A percentile compares a stretch with the other conserved stretches of the same genome.
phyloP scores from a whole-genome alignment of 345 rosid genomes.

The Combretum micranthum region DNA sequence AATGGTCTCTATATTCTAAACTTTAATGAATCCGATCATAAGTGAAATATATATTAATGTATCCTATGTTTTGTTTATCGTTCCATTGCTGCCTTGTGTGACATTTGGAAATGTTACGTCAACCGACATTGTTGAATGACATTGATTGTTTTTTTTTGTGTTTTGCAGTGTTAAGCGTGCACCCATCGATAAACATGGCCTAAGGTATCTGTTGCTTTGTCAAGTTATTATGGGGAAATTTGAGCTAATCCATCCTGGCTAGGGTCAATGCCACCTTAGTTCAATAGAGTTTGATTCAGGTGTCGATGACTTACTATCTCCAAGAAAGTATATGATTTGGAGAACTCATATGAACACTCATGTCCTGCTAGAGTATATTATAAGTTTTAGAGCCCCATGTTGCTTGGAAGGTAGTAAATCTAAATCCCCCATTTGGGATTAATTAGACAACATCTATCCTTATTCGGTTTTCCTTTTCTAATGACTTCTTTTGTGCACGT shows the following conservation, averaged over 20 bases:
- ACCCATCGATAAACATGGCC: conserved; percentile 40
- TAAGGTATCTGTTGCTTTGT: conserved; percentile 62
- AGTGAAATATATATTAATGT: background rate
- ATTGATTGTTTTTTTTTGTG: no score
- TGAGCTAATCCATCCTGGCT: conserved; percentile 53
- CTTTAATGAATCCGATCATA: no score
- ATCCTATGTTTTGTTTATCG: background rate
- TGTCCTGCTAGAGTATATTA: conserved; percentile 9
- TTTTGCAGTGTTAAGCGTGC: conserved; percentile 39
- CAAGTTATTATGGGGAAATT: conserved; percentile 60
- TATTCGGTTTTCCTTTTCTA: background rate
- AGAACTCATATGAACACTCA: conserved; percentile 18
- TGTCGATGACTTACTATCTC: conserved; percentile 13
- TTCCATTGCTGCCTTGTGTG: background rate
- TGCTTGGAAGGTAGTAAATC: conserved; percentile 1
- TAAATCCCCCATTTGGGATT: background rate
- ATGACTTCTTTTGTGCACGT: background rate
- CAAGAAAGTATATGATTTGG: conserved; percentile 18
- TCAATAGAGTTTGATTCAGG: conserved; percentile 14
- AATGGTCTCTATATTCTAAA: no score
- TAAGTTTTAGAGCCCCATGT: conserved; percentile 18
- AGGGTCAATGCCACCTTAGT: conserved; percentile 40
- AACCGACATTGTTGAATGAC: no score
- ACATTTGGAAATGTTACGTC: background rate
- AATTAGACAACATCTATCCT: background rate